phyloP scores from a whole-genome alignment of 192 early-diverging fungal genomes.

The Diversispora eburnea region DNA sequence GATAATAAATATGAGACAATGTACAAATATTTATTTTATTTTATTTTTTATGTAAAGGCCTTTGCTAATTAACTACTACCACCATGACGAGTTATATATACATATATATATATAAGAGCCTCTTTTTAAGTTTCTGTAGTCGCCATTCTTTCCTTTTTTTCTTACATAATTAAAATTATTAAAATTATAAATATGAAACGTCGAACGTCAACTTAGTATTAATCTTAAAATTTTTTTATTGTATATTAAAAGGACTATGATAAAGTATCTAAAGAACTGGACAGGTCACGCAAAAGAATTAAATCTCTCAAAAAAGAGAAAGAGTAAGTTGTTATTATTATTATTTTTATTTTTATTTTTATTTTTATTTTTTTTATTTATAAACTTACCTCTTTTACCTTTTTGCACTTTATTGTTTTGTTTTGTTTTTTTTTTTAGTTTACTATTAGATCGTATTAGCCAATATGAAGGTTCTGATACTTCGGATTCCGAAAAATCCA shows the following conservation, averaged over 20 bases:
- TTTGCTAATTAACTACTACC: too few species aligned
- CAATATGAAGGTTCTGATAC: slow-evolving; percentile 8
- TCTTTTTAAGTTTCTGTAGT: too few species aligned
- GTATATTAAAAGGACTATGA: slow-evolving; percentile 5
- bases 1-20: too few species aligned
- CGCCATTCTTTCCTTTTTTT: too few species aligned
- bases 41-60: too few species aligned
- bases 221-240: not conserved
- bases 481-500: slow-evolving; percentile 21
- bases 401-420: too few species aligned
- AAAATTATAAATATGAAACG: too few species aligned
- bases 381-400: not conserved
- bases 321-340: slow-evolving; percentile 5
- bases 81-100: too few species aligned
- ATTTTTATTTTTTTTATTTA: not conserved
- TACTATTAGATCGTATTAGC: slow-evolving; percentile 23
- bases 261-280: slow-evolving; percentile 18
- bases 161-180: too few species aligned
- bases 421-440: slow-evolving; percentile 8
- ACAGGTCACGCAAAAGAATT: slow-evolving; percentile 22
- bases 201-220: not conserved
- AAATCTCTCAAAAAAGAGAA: slow-evolving; percentile 25
- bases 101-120: too few species aligned
- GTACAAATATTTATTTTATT: too few species aligned
- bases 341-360: not conserved